Conservation (phyloP, 805 yeast species). For the Yamadazyma olivae region DNA sequence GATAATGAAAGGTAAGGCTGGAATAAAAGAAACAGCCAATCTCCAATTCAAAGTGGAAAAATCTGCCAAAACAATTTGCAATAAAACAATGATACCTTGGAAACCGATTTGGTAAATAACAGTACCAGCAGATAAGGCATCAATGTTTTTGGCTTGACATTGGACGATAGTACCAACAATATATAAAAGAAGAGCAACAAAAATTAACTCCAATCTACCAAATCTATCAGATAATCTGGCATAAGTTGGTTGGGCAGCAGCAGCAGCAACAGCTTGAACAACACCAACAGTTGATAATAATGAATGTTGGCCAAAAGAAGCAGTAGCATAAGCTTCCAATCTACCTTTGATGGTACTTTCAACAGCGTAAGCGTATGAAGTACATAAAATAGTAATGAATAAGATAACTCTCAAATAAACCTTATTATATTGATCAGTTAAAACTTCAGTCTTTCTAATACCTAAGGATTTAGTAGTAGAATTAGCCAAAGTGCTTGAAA, state of each 20-base stretch:
- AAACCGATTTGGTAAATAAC: slow-evolving; percentile 51
- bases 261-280: slow-evolving; percentile 57
- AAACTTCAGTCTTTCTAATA: slow-evolving; percentile 53
- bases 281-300: slow-evolving; percentile 58
- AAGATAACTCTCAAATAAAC: slow-evolving; percentile 36
- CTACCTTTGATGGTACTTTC: slow-evolving; percentile 12
- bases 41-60: slow-evolving; percentile 70
- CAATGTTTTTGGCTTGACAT: slow-evolving; percentile 56
- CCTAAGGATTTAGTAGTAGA: slow-evolving; percentile 40
- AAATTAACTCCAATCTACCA: slow-evolving; percentile 56
- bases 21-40: slow-evolving; percentile 59
- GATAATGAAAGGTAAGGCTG: slow-evolving; percentile 70
- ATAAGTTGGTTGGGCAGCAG: slow-evolving; percentile 62
- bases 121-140: slow-evolving; percentile 63
- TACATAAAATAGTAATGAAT: slow-evolving; percentile 48
- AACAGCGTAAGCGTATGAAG: slow-evolving; percentile 51
- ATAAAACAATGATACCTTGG: slow-evolving; percentile 57
- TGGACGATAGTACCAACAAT: slow-evolving; percentile 62
- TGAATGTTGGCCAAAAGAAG: slow-evolving; percentile 52
- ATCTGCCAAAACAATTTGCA: slow-evolving; percentile 62
- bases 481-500: slow-evolving; percentile 3
- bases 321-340: slow-evolving; percentile 51
- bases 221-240: slow-evolving; percentile 66
- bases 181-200: slow-evolving; percentile 52
- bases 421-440: slow-evolving; percentile 43